Evolutionary conservation across 768 basidiomycete species (phyloP).

Genomic region (Boletus sensibilis): DNA sequence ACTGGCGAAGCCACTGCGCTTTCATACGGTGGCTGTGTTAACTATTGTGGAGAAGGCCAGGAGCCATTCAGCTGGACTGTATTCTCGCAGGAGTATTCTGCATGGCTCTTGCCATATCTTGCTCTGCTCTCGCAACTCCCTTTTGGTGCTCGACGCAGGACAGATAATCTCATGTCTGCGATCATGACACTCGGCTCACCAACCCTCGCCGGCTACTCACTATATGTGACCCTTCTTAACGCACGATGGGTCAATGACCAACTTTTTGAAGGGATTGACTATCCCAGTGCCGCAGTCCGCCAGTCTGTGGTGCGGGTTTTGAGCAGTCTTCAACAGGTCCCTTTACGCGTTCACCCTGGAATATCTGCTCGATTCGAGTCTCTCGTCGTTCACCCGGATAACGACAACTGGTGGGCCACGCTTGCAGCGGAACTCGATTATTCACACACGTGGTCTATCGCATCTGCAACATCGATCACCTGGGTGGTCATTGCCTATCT

Average conservation of each 20-base stretch:
- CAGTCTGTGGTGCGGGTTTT: conserved; percentile 34
- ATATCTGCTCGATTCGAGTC: conserved; percentile 36
- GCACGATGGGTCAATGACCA: conserved; percentile 40
- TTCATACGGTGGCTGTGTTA: conserved; percentile 2
- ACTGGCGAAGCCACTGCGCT: conserved; percentile 7
- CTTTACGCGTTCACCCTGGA: conserved; percentile 33
- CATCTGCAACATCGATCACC: conserved; percentile 39
- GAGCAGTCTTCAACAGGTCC: conserved; percentile 42
- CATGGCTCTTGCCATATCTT: conserved; percentile 51
- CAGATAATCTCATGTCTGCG: conserved; percentile 44
- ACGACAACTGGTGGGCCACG: conserved; percentile 43
- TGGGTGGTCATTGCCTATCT: conserved; percentile 47
- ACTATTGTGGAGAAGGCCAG: conserved; percentile 9
- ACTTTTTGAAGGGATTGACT: conserved; percentile 30
- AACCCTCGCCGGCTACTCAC: conserved; percentile 44
- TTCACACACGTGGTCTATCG: conserved; percentile 40
- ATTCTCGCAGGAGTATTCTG: conserved; percentile 37
- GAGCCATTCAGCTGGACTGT: conserved; percentile 21
- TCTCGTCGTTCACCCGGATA: conserved; percentile 41
- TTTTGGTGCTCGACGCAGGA: conserved; percentile 39
- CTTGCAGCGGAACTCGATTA: conserved; percentile 36
- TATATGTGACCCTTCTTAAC: conserved; percentile 44
- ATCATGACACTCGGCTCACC: conserved; percentile 47
- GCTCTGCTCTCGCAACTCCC: conserved; percentile 51
- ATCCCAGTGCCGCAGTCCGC: conserved; percentile 16